A percentile compares a stretch with the other conserved stretches of the same genome.
Conservation (phyloP, 331 rosid genomes). For the Prunus yedoensis region DNA sequence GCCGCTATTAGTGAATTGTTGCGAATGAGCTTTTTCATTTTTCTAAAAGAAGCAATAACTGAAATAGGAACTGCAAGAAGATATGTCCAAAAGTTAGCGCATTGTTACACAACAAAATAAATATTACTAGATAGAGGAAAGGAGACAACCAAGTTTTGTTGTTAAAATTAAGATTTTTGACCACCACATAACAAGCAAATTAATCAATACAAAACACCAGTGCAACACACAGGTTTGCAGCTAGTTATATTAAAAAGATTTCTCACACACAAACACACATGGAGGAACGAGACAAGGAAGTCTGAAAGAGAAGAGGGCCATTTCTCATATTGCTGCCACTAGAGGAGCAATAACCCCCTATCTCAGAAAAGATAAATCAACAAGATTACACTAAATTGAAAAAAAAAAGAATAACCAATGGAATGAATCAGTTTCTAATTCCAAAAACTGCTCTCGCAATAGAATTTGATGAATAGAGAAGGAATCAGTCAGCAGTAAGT, state of each 20-base stretch:
- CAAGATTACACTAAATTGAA: neutral
- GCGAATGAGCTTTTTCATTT: constrained; percentile 70
- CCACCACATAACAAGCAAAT: neutral
- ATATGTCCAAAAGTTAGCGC: constrained; percentile 7
- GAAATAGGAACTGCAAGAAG: constrained; percentile 74
- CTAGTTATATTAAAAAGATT: neutral
- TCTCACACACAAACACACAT: neutral
- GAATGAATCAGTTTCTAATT: neutral
- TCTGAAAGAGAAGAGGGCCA: neutral
- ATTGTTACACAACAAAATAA: neutral
- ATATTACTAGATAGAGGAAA: neutral
- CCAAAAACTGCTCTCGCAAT: neutral
- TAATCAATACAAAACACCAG: neutral
- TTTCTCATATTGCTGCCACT: neutral
- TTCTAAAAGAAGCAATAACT: constrained; percentile 76
- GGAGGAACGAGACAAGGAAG: neutral
- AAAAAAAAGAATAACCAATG: neutral
- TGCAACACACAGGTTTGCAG: neutral
- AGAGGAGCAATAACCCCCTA: neutral
- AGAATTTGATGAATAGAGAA: constrained; percentile 28
- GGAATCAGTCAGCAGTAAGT: constrained; percentile 39
- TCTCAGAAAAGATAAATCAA: neutral
- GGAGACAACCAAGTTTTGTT: neutral
- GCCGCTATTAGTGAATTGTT: constrained; percentile 50
- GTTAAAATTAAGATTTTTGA: neutral